Percentiles rank a stretch among this genome's conserved stretches.
phyloP scores from a whole-genome alignment of 768 basidiomycete species.

The Tulasnella sp. region DNA sequence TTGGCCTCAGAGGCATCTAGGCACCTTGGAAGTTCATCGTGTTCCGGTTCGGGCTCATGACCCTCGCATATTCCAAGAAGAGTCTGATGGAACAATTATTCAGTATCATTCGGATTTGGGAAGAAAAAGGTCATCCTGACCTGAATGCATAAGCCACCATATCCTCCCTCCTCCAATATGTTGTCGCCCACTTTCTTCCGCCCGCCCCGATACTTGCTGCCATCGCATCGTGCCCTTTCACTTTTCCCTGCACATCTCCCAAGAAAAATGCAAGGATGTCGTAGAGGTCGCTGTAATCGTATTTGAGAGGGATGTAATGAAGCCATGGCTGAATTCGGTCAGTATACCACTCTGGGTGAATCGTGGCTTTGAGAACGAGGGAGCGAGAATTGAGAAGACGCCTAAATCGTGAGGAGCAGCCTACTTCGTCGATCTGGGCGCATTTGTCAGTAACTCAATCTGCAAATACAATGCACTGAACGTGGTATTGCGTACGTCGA shows the following conservation, averaged over 20 bases:
- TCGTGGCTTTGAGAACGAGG: constrained; percentile 37
- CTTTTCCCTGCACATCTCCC: constrained; percentile 45
- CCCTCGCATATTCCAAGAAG: constrained; percentile 52
- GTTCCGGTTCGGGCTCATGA: constrained; percentile 48
- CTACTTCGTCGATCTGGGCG: constrained; percentile 35
- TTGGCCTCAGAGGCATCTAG: background rate
- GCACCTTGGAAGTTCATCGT: constrained; percentile 36
- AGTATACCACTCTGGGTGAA: constrained; percentile 60
- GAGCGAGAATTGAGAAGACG: constrained; percentile 36
- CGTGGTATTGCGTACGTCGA: constrained; percentile 34
- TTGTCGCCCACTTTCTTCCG: constrained; percentile 54
- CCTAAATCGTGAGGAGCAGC: constrained; percentile 39
- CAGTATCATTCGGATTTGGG: background rate
- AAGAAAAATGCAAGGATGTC: constrained; percentile 72
- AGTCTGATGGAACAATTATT: constrained; percentile 37
- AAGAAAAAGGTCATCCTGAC: constrained; percentile 36
- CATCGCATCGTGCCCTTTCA: constrained; percentile 50
- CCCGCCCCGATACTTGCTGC: constrained; percentile 53
- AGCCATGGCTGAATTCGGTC: constrained; percentile 64
- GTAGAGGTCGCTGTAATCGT: constrained; percentile 63
- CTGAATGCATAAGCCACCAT: constrained; percentile 56
- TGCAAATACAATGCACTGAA: background rate
- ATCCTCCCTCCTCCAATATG: constrained; percentile 59
- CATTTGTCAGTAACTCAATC: background rate
- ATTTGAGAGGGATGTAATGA: constrained; percentile 64